phyloP scores from a whole-genome alignment of 2,329 filamentous ascomycete species.

The Microsporum ferrugineum region DNA sequence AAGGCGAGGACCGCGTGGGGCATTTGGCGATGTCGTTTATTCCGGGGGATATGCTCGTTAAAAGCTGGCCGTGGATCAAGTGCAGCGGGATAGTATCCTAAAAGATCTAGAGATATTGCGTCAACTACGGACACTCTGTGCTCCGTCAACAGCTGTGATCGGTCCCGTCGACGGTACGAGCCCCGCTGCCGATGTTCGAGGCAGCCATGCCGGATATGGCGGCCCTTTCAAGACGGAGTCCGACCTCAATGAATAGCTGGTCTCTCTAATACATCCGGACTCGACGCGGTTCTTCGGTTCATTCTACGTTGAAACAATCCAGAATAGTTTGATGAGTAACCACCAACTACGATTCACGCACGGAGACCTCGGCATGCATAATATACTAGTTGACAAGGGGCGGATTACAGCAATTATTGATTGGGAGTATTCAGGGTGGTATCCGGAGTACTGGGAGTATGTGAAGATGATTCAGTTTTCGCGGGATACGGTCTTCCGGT shows the following conservation, averaged over 20 bases:
- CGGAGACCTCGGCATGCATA: conserved; percentile 21
- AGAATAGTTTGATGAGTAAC: conserved; percentile 9
- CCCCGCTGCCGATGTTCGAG: conserved; percentile 16
- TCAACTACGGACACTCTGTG: conserved; percentile 20
- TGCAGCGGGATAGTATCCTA: conserved; percentile 16
- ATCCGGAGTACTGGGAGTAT: conserved; percentile 32
- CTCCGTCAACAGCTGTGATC: conserved; percentile 12
- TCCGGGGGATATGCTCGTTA: conserved; percentile 14
- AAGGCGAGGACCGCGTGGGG: conserved; percentile 7
- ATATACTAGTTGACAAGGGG: conserved; percentile 19
- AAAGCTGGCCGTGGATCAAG: conserved; percentile 15
- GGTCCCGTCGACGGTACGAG: conserved; percentile 11
- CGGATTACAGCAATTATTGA: conserved; percentile 23
- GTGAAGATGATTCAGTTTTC: conserved; percentile 15
- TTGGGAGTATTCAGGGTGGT: conserved; percentile 31
- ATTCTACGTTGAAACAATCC: conserved; percentile 12
- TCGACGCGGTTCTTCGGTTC: conserved; percentile 14
- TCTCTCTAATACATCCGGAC: conserved; percentile 11
- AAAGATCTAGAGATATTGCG: conserved; percentile 14
- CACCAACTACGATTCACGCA: conserved; percentile 21
- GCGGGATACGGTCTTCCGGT: conserved; percentile 10
- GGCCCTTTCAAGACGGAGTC: conserved; percentile 21
- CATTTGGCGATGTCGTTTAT: conserved; percentile 20
- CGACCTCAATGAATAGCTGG: conserved; percentile 18
- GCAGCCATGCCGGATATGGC: conserved; percentile 13